Evolutionary conservation across 1,139 yeast genomes (phyloP), one percentile per base, ranked within the genome.

Genomic region (Kodamaea plutei): DNA sequence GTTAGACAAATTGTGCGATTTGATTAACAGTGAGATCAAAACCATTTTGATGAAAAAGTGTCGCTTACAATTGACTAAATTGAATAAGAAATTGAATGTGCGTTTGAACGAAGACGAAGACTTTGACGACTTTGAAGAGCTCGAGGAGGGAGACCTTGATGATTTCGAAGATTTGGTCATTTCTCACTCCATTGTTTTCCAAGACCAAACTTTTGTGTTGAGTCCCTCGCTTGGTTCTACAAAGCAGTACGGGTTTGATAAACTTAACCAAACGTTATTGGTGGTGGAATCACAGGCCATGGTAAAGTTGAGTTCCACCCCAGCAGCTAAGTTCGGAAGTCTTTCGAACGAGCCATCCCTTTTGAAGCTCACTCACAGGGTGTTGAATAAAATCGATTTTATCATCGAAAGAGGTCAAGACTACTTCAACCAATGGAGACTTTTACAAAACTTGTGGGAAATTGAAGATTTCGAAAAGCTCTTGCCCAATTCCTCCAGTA

Each of bases 371-470:
- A 28, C 36, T 5, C 26, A 27, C 2, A 24, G 17, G 11, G 40
- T 41, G 3, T 37, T 52, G 15, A 29, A 13, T 5, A 40, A 36
- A 22, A 40, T 65, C 8, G 58, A 58, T 15, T 8, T 4, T 0
- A 32, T 47, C 2, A 39, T 56, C 22, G 34, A 34, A 0, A 44
- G 56, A 8, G 67, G 72, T 1, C 39, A 48, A 1, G 31, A 16
- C 0, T 77, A 74, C 41, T 50, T 69, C 12, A 40, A 47, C 2
- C 56, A 61, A 19, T 85, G 94, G 94, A 50, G 52, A 6, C 58
- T 57, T 18, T 60, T 81, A 20, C 84, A 79, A 45, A 56, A 68
- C 2, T 53, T 83, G 4, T 80, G 89, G 84, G 81, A 74, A 15
- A 38, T 58, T 16, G 48, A 45, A 6, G 63, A 55, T 22, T 28